A percentile compares a stretch with the other conserved stretches of the same genome.
Conservation (phyloP, 225 moss, liverwort and hornwort genomes). For the Straminergon stramineum region DNA sequence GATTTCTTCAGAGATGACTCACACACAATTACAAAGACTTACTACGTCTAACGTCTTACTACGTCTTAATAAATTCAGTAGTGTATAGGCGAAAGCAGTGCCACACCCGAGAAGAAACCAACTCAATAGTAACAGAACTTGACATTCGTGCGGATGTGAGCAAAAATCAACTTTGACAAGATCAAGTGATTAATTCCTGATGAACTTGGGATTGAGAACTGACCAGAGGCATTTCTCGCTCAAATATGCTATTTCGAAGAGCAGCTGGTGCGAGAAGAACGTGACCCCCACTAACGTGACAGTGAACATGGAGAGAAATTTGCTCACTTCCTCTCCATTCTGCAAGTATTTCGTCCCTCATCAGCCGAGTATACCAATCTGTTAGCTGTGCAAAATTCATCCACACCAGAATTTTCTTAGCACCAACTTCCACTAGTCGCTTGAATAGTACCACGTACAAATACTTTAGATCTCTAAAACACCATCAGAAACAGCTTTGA, state of each 20-base stretch:
- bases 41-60: background rate
- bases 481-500: background rate
- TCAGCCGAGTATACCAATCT: constrained; percentile 58
- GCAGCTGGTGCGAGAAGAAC: constrained; percentile 60
- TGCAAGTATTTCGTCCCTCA: constrained; percentile 66
- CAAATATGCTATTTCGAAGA: constrained; percentile 58
- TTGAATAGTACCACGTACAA: background rate
- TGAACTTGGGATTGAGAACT: constrained; percentile 2
- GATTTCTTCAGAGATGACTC: background rate
- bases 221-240: constrained; percentile 73
- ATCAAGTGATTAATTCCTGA: background rate
- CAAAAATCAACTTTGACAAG: background rate
- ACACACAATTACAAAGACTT: background rate
- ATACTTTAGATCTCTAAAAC: background rate
- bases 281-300: constrained; percentile 64
- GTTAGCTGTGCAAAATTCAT: constrained; percentile 29
- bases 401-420: background rate
- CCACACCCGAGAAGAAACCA: background rate
- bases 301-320: constrained; percentile 58
- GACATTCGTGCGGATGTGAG: background rate
- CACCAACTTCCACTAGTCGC: background rate
- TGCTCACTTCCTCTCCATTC: constrained; percentile 57
- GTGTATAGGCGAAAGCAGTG: background rate
- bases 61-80: background rate
- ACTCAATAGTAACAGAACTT: background rate